phyloP scores from a whole-genome alignment of 108 stramenopile genomes.

The Pseudonitzschia multiseries region DNA sequence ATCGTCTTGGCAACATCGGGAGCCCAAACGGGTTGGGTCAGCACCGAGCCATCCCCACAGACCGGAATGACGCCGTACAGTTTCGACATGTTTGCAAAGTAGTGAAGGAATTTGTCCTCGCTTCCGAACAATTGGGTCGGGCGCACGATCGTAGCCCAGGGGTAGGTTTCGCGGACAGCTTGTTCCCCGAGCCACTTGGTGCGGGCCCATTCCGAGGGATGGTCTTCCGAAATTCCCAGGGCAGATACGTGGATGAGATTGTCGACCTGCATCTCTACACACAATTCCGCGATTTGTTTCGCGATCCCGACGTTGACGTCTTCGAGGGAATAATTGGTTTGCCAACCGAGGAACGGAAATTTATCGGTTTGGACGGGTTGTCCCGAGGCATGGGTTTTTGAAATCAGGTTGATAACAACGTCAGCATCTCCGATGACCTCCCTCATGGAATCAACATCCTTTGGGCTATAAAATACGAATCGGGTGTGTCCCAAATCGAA shows the following conservation, averaged over 20 bases:
- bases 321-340: constrained; percentile 77
- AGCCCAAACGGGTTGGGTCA: constrained; percentile 94
- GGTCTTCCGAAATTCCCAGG: constrained; percentile 70
- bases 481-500: constrained; percentile 90
- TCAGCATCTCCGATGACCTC: constrained; percentile 90
- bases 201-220: constrained; percentile 84
- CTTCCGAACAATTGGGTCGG: constrained; percentile 94
- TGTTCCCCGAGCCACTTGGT: constrained; percentile 93
- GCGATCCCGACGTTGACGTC: constrained; percentile 91
- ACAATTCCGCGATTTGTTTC: constrained; percentile 83
- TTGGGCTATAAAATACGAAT: constrained; percentile 80
- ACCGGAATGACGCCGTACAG: constrained; percentile 72
- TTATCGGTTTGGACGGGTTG: constrained; percentile 67
- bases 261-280: constrained; percentile 89
- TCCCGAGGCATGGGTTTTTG: constrained; percentile 92
- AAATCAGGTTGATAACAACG: constrained; percentile 93
- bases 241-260: constrained; percentile 92
- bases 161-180: constrained; percentile 85
- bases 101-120: constrained; percentile 93
- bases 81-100: constrained; percentile 76
- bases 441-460: constrained; percentile 86
- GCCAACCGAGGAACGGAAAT: constrained; percentile 76
- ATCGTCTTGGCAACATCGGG: constrained; percentile 92
- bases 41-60: constrained; percentile 77
- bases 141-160: constrained; percentile 92